These are phyloP conservation scores for Kwoniella heveanensis DNA, from an alignment of 768 basidiomycete species.

Conservation along the genomic window DNA sequence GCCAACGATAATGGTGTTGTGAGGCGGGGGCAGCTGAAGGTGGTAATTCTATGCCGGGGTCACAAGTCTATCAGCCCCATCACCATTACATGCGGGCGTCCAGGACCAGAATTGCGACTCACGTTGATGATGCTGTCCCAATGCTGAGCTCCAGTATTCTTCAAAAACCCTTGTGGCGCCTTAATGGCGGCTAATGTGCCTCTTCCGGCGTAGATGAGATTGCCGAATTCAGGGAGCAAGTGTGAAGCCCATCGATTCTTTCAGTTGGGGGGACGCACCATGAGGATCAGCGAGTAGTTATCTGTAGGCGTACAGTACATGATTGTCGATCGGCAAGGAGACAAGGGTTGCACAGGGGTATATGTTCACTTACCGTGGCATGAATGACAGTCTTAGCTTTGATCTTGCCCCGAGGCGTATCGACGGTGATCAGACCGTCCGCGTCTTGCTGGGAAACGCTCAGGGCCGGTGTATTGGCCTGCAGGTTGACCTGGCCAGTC, in stretches of 20 bases:
- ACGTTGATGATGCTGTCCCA: conserved; percentile 35
- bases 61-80: not conserved
- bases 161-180: conserved; percentile 22
- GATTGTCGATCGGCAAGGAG: not conserved
- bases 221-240: conserved; percentile 21
- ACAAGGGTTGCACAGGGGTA: too few species aligned
- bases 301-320: not conserved
- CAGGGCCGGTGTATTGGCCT: conserved; percentile 25
- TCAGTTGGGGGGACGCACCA: not conserved
- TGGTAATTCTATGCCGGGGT: conserved; percentile 21
- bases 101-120: conserved; percentile 13
- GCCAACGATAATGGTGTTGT: conserved; percentile 38
- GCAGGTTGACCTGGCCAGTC: conserved; percentile 24
- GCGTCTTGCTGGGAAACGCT: conserved; percentile 12
- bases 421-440: conserved; percentile 28
- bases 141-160: conserved; percentile 27
- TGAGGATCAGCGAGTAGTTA: not conserved
- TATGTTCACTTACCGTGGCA: conserved; percentile 22
- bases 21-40: conserved; percentile 26
- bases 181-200: conserved; percentile 33
- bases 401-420: conserved; percentile 22
- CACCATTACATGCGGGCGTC: too few species aligned
- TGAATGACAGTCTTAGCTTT: conserved; percentile 26
- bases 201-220: conserved; percentile 25
- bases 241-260: conserved; percentile 34